Percentiles rank a stretch among this genome's conserved stretches.
Conservation (phyloP, 306 rosid genomes). For the Vachellia collinsii region DNA sequence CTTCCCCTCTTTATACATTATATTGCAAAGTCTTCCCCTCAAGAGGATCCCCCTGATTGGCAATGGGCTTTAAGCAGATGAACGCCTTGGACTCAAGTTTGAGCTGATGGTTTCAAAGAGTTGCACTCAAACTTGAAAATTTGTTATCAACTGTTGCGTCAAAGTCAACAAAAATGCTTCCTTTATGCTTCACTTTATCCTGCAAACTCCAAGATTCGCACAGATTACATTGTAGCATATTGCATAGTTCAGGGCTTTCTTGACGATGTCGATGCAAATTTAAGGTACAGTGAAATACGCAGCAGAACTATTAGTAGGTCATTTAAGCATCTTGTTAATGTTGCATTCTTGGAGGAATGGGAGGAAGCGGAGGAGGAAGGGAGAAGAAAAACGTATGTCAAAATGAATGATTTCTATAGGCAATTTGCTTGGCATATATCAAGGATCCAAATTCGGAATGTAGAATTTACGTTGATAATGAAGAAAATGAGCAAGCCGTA, state of each 20-base stretch:
- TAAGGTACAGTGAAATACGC: no score
- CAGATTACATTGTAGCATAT: slow-evolving; percentile 42
- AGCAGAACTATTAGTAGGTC: no score
- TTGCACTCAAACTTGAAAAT: slow-evolving; percentile 31
- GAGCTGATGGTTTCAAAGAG: slow-evolving; percentile 27
- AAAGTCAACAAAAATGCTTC: slow-evolving; percentile 35
- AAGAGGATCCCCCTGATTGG: no score
- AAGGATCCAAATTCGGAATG: not conserved
- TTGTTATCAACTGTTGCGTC: slow-evolving; percentile 15
- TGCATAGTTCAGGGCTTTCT: slow-evolving; percentile 38
- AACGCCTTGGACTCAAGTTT: slow-evolving; percentile 8
- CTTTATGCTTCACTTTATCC: slow-evolving; percentile 36
- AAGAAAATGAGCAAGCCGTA: not conserved
- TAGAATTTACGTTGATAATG: not conserved
- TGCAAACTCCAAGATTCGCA: slow-evolving; percentile 26
- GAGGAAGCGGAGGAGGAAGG: not conserved
- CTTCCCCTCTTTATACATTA: no score
- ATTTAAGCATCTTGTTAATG: slow-evolving; percentile 26
- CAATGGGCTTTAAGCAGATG: slow-evolving; percentile 20
- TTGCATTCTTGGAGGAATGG: slow-evolving; percentile 9
- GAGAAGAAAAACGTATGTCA: no score
- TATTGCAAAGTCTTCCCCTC: no score
- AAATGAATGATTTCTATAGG: not conserved
- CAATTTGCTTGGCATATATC: slow-evolving; percentile 17
- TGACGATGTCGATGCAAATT: slow-evolving; percentile 22